A percentile compares a stretch with the other conserved stretches of the same genome.
Evolutionary conservation across 225 moss, liverwort and hornwort genomes (phyloP).

Genomic region (Rhytidiadelphus loreus): DNA sequence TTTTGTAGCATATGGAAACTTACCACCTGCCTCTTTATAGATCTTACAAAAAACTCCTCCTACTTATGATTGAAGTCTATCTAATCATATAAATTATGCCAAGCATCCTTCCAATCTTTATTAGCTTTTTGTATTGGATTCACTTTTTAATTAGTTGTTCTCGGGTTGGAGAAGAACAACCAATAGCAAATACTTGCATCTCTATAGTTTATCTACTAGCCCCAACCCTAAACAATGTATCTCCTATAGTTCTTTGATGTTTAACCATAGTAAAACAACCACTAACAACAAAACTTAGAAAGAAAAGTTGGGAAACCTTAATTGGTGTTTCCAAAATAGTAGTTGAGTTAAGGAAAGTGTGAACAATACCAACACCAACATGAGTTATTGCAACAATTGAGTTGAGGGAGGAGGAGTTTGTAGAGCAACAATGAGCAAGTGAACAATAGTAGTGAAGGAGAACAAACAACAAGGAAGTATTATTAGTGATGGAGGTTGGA

Average conservation of each 20-base stretch:
- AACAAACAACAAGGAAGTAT: too few relatives aligned
- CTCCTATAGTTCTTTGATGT: accelerated
- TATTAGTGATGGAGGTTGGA: too few relatives aligned
- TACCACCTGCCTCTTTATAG: background rate
- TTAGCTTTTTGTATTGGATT: background rate
- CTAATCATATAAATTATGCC: background rate
- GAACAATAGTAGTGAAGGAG: too few relatives aligned
- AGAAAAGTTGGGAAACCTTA: background rate
- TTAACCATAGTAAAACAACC: background rate
- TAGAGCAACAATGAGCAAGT: too few relatives aligned
- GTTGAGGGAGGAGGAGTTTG: too few relatives aligned
- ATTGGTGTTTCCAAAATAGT: background rate
- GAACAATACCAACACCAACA: too few relatives aligned
- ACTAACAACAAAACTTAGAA: background rate
- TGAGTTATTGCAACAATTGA: too few relatives aligned
- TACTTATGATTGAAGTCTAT: background rate
- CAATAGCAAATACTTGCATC: background rate
- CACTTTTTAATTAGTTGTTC: background rate
- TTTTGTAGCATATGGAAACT: too few relatives aligned
- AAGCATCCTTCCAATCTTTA: background rate
- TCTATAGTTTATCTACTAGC: accelerated
- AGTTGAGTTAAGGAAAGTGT: accelerated
- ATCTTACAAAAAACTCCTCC: background rate
- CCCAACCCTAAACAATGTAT: background rate
- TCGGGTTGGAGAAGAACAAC: background rate